Percentiles rank a stretch among this genome's conserved stretches.
Evolutionary conservation across 345 rosid species (phyloP).

Genomic region (Eucalyptus dawsonii): DNA sequence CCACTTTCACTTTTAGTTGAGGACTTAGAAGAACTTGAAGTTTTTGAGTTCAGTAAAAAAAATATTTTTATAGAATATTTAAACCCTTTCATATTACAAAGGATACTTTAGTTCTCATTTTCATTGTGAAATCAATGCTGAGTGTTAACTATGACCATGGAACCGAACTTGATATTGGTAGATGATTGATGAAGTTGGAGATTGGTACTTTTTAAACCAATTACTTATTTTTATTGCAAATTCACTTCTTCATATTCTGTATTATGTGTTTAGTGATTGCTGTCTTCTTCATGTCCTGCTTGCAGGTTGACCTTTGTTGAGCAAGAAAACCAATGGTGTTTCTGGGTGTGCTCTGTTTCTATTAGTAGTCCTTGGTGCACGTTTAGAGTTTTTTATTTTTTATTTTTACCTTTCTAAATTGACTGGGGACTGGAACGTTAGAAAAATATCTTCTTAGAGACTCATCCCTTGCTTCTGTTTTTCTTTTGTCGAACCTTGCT

Average conservation of each 20-base stretch:
- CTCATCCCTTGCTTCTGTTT: background rate
- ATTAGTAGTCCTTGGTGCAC: background rate
- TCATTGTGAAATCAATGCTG: background rate
- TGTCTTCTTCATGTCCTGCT: background rate
- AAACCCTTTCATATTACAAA: background rate
- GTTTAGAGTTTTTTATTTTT: background rate
- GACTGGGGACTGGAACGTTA: background rate
- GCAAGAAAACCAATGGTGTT: background rate
- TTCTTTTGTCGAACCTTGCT: background rate
- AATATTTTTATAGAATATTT: background rate
- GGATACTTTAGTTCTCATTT: too few relatives aligned
- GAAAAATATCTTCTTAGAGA: background rate
- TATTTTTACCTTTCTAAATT: too few relatives aligned
- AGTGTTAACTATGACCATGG: background rate
- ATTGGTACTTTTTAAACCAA: background rate
- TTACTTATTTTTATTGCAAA: background rate
- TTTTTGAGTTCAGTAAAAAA: too few relatives aligned
- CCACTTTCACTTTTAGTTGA: too few relatives aligned
- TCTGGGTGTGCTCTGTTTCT: background rate
- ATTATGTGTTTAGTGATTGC: background rate
- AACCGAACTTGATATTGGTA: fast-evolving
- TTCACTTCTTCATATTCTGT: background rate
- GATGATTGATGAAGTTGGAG: background rate
- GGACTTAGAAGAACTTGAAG: background rate
- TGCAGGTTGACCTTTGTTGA: background rate